Base-by-base conservation (phyloP, 768 basidiomycete species). In the Lactarius hengduanensis region DNA sequence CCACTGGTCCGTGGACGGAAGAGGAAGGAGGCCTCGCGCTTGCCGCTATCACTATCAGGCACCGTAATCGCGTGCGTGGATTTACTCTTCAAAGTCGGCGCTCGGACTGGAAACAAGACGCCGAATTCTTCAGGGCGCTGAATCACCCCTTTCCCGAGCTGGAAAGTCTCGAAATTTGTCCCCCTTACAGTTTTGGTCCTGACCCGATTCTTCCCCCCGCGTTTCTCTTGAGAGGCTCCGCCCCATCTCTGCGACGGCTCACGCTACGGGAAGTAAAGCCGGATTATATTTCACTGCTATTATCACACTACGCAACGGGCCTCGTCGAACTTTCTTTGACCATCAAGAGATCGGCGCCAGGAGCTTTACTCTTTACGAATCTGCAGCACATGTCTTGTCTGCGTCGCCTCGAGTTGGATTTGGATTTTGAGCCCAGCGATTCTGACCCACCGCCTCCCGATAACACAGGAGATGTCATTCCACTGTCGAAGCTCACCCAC, bases 221-320 rank as follows among this genome's bases (percentile, higher is more conserved):
- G 28, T 32, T 66, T 47, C 55, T 57, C 7, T 11, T 8, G 20
- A n/a, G n/a, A n/a, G 59, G 43, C 7, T 56, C 54, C 9, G 34
- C 34, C 54, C 32, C 26, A 7, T 9, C 8, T 38, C 26, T 65
- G 28, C 65, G 41, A 54, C 34, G 41, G 10, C 65, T 65, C 20
- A 26, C 22, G 10, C 20, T 65, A 16, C 0, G 4, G 0, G 4
- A 41, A 3, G 18, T 32, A 32, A 6, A 0, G 30, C 30, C 30
- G 30, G 30, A 32, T 0, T 32, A 32, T 32, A 32, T 7, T 32
- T 7, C 6, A 5, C 16, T 26, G 20, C 18, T n/a, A 22, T 38
- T 57, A 16, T 65, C 28, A 9, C 3, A 4, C 30, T 61, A 43
- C 15, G 20, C 65, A 32, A 61, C 60, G 1, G 10, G 28, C 11